Conservation (phyloP, 176 grass and related monocot genomes). For the Cymbopogon citratus region DNA sequence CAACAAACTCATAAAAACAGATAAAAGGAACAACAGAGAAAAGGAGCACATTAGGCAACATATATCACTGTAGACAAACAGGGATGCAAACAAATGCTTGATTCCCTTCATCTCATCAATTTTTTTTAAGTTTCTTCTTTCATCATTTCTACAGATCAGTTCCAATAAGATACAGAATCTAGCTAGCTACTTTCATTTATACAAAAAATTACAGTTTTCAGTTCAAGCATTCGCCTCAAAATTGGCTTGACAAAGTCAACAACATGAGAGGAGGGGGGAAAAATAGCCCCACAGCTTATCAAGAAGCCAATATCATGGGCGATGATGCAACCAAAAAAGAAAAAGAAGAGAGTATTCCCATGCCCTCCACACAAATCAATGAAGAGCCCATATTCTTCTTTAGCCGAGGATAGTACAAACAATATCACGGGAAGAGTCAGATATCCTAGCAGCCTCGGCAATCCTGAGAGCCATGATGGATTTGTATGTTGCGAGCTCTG, state of each 20-base stretch:
- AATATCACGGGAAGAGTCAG: slow-evolving; percentile 37
- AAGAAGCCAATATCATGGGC: slow-evolving; percentile 20
- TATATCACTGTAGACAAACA: neutral
- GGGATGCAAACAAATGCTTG: neutral
- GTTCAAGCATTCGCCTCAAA: slow-evolving; percentile 33
- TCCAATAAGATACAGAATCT: slow-evolving; percentile 35
- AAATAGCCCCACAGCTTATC: slow-evolving; percentile 17
- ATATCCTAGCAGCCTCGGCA: slow-evolving; percentile 39
- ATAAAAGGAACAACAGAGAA: neutral
- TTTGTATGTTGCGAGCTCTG: slow-evolving; percentile 50
- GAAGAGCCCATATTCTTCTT: slow-evolving; percentile 12
- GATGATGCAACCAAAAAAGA: neutral
- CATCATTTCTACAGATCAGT: slow-evolving; percentile 16
- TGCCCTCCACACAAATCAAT: slow-evolving; percentile 13
- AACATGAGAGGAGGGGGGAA: neutral
- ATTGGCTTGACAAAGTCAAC: slow-evolving; percentile 35
- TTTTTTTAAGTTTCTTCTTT: neutral
- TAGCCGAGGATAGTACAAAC: slow-evolving; percentile 33
- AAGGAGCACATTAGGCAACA: neutral
- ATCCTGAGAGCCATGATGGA: slow-evolving; percentile 50
- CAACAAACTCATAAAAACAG: neutral
- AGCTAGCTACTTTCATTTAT: slow-evolving; percentile 37
- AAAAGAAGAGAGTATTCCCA: neutral
- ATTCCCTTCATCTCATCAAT: neutral
- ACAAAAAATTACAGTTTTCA: slow-evolving; percentile 43